Evolutionary conservation across 2,329 filamentous ascomycete genomes (phyloP).

Genomic region (Epicoccum sorghinum): DNA sequence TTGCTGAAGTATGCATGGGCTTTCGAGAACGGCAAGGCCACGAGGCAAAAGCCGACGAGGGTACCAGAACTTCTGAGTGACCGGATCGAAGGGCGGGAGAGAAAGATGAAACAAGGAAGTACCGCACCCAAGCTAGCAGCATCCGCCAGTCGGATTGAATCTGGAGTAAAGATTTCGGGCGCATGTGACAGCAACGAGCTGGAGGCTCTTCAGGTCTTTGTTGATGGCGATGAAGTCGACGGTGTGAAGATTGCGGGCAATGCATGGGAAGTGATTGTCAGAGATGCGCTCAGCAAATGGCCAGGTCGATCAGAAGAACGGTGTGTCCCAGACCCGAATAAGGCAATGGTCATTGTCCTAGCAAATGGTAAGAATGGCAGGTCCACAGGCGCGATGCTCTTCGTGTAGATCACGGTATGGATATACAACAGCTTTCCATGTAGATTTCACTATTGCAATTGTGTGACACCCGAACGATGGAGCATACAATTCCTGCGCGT

Average conservation of each 20-base stretch:
- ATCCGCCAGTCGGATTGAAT: not conserved
- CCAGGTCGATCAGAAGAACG: too few species aligned
- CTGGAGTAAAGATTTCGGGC: conserved; percentile 6
- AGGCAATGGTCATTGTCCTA: conserved; percentile 31
- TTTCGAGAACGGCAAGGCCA: conserved; percentile 18
- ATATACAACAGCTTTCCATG: too few species aligned
- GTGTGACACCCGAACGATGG: too few species aligned
- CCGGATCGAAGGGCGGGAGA: too few species aligned
- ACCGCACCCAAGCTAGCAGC: too few species aligned
- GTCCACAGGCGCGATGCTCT: too few species aligned
- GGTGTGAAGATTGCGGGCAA: conserved; percentile 6
- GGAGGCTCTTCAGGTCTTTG: conserved; percentile 20
- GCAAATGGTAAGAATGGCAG: conserved; percentile 2
- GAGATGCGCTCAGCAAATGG: too few species aligned
- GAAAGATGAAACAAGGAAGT: too few species aligned
- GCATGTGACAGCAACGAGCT: not conserved
- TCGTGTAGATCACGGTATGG: too few species aligned
- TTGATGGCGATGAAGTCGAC: conserved; percentile 24
- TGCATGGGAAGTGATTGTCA: conserved; percentile 13
- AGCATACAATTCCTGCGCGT: too few species aligned
- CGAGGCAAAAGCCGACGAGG: not conserved
- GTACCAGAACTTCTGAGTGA: too few species aligned
- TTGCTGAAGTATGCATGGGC: conserved; percentile 34
- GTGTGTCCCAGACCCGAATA: conserved; percentile 30
- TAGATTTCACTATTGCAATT: too few species aligned